Conservation (phyloP, 2,329 filamentous ascomycete genomes). For the Aaosphaeria pasadenensis region DNA sequence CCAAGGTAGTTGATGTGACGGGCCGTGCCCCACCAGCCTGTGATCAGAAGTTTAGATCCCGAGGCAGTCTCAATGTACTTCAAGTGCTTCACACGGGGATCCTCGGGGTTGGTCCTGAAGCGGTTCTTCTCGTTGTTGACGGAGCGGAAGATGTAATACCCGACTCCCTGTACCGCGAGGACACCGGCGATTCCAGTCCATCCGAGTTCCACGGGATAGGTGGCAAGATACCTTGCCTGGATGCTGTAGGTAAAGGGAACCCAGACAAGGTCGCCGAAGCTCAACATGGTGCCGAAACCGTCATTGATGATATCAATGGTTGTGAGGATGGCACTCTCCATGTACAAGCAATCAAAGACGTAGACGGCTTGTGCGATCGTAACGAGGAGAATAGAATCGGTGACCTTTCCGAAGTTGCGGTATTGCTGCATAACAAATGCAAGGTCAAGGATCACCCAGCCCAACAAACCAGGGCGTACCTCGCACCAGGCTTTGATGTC, state of each 20-base stretch:
- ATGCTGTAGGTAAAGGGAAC: conserved; percentile 85
- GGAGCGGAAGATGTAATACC: conserved; percentile 92
- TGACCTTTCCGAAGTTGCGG: conserved; percentile 75
- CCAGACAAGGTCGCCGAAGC: conserved; percentile 91
- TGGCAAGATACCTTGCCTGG: conserved; percentile 79
- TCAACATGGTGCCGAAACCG: conserved; percentile 92
- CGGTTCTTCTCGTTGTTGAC: conserved; percentile 93
- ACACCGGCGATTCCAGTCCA: conserved; percentile 62
- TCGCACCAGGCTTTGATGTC: conserved; percentile 92
- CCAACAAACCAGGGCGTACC: conserved; percentile 85
- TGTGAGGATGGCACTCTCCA: conserved; percentile 84
- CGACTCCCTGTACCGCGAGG: conserved; percentile 63
- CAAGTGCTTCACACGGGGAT: conserved; percentile 75
- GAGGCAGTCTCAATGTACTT: conserved; percentile 81
- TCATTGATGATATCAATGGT: conserved; percentile 94
- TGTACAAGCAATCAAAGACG: conserved; percentile 78
- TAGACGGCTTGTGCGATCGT: conserved; percentile 77
- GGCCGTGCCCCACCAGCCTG: conserved; percentile 90
- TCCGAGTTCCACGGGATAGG: conserved; percentile 79
- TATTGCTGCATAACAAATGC: conserved; percentile 87
- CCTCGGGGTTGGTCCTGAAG: conserved; percentile 83
- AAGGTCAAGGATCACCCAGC: conserved; percentile 82
- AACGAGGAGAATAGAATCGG: conserved; percentile 81
- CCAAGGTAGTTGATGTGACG: conserved; percentile 95
- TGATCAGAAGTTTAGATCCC: conserved; percentile 76